Evolutionary conservation across 495 filamentous ascomycete species (phyloP).

Genomic region (Aspergillus haitiensis): DNA sequence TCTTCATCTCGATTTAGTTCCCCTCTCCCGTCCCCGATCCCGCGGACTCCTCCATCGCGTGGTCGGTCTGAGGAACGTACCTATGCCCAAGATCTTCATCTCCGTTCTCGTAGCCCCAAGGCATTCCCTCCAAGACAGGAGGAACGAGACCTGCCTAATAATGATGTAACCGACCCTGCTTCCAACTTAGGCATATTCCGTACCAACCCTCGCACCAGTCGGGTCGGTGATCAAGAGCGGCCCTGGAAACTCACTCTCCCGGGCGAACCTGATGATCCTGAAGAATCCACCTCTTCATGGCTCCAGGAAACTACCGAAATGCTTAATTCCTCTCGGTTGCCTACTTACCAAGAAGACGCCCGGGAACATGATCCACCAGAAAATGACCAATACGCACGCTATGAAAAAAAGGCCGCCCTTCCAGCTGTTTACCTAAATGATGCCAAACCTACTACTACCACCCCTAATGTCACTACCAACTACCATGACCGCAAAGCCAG

Average conservation of each 20-base stretch:
- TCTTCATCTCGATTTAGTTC: constrained; percentile 12
- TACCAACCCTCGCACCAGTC: constrained; percentile 25
- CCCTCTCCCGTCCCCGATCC: constrained; percentile 11
- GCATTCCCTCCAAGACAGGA: constrained; percentile 21
- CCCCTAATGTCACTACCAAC: constrained; percentile 2
- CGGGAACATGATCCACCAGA: constrained; percentile 9
- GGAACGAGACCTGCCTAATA: constrained; percentile 21
- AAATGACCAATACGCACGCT: not conserved
- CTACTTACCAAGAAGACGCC: constrained; percentile 25
- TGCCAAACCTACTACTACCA: not conserved
- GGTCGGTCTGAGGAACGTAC: constrained; percentile 22
- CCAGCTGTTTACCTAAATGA: not conserved
- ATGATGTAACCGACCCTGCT: constrained; percentile 31
- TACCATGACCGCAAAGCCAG: not conserved
- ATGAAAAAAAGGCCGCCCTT: constrained; percentile 4
- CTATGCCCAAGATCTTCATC: constrained; percentile 29
- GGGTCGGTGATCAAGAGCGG: constrained; percentile 33
- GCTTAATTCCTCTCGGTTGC: constrained; percentile 16
- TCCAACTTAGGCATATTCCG: constrained; percentile 30
- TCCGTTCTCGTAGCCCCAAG: constrained; percentile 32
- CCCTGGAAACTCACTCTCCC: constrained; percentile 36
- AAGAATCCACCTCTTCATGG: constrained; percentile 8
- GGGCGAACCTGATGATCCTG: constrained; percentile 18
- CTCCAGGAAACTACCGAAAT: constrained; percentile 12
- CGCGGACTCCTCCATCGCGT: constrained; percentile 21